Evolutionary conservation across 306 rosid genomes (phyloP).

Genomic region (Astragalus membranaceus): DNA sequence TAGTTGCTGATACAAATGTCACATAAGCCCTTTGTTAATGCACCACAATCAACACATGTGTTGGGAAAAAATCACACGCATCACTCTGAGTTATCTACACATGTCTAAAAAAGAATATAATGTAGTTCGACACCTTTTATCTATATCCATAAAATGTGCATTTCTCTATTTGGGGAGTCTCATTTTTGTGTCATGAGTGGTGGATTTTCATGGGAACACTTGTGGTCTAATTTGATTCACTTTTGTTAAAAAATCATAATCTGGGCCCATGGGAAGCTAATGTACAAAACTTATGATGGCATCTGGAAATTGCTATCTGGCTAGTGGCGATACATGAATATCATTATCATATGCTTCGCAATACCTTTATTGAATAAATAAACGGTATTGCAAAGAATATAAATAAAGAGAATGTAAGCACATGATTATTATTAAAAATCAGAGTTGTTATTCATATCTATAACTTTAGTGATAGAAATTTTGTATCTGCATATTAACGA

Average conservation of each 20-base stretch:
- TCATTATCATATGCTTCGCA: not conserved
- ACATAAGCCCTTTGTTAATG: too few relatives aligned
- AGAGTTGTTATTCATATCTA: not conserved
- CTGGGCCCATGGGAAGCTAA: conserved; percentile 7
- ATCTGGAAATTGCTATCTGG: not conserved
- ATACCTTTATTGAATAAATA: not conserved
- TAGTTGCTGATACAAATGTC: too few relatives aligned
- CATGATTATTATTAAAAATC: not conserved
- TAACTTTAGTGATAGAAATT: not conserved
- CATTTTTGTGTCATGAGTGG: conserved; percentile 6
- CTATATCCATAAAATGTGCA: too few relatives aligned
- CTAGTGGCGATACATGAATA: not conserved
- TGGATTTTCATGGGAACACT: conserved; percentile 1
- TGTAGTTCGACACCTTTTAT: too few relatives aligned
- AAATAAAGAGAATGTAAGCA: not conserved
- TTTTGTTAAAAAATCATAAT: not conserved
- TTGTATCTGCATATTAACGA: not conserved
- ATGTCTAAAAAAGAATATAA: too few relatives aligned
- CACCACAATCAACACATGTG: too few relatives aligned
- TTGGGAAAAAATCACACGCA: too few relatives aligned
- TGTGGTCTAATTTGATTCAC: conserved; percentile 19
- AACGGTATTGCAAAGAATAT: not conserved
- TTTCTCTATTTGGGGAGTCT: too few relatives aligned
- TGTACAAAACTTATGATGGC: not conserved
- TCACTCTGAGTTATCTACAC: too few relatives aligned